Conservation (phyloP, 192 early-diverging fungal genomes). For the Thamnidium elegans region DNA sequence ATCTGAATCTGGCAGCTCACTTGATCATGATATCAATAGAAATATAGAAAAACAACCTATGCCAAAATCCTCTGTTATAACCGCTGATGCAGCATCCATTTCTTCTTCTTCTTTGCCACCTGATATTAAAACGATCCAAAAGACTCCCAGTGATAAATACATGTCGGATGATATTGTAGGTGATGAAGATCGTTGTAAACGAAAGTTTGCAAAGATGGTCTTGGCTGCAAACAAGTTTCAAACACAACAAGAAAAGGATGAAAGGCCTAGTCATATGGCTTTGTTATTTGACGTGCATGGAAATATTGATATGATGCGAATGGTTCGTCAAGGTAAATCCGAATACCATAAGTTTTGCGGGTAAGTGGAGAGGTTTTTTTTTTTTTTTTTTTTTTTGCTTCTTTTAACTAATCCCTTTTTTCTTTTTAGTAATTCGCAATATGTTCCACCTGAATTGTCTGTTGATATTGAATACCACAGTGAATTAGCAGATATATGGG, state of each 20-base stretch:
- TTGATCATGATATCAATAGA: background rate
- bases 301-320: slow-evolving; percentile 21
- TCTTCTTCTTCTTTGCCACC: background rate
- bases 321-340: slow-evolving; percentile 3
- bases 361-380: no score
- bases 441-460: slow-evolving; percentile 27
- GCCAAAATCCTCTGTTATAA: background rate
- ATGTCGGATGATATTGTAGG: background rate
- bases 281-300: slow-evolving; percentile 28
- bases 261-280: slow-evolving; percentile 23
- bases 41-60: background rate
- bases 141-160: background rate
- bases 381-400: background rate
- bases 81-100: background rate
- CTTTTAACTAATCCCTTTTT: background rate
- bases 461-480: slow-evolving; percentile 5
- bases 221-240: slow-evolving; percentile 22
- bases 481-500: slow-evolving; percentile 77
- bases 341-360: slow-evolving; percentile 28
- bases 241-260: slow-evolving; percentile 10
- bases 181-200: slow-evolving; percentile 26
- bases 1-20: background rate
- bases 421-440: slow-evolving; percentile 21
- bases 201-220: slow-evolving; percentile 33
- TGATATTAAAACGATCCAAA: background rate